phyloP scores from a whole-genome alignment of 768 basidiomycete species.

The Leccinum subtestaceum region DNA sequence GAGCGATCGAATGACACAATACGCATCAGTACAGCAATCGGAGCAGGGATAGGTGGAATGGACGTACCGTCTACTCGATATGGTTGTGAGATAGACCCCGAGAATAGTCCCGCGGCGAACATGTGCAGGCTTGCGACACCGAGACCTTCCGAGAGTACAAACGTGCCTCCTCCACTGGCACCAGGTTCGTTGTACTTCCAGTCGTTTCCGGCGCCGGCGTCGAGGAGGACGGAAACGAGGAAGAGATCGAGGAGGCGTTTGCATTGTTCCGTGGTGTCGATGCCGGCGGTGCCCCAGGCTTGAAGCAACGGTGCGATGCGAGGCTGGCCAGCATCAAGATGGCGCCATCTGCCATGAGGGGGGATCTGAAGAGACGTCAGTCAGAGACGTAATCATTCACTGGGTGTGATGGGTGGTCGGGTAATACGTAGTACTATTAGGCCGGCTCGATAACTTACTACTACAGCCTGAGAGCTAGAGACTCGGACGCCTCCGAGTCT shows the following conservation, averaged over 20 bases:
- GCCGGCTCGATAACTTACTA: too few species aligned
- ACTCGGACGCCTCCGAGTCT: too few species aligned
- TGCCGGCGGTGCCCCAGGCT: constrained; percentile 47
- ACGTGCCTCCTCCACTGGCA: constrained; percentile 47
- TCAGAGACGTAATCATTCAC: neutral
- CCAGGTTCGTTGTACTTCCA: constrained; percentile 74
- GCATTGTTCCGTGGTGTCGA: constrained; percentile 56
- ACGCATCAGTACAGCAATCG: constrained; percentile 7
- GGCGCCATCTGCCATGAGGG: constrained; percentile 88
- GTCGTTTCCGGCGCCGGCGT: constrained; percentile 84
- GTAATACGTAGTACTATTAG: neutral
- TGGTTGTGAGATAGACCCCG: constrained; percentile 53
- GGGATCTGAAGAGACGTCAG: constrained; percentile 53
- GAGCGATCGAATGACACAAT: constrained; percentile 1
- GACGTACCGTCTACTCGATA: constrained; percentile 74
- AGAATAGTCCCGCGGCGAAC: constrained; percentile 85
- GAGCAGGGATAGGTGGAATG: neutral
- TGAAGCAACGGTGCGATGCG: constrained; percentile 62
- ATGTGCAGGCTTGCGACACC: constrained; percentile 90
- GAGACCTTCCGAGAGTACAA: constrained; percentile 74
- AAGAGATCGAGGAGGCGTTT: constrained; percentile 86
- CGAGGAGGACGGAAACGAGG: constrained; percentile 86
- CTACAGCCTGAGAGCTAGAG: too few species aligned
- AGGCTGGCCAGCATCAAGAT: constrained; percentile 67
- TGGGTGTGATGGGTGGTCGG: neutral